Conservation (phyloP, 2,329 filamentous ascomycete genomes). For the Graphilbum fragrans region DNA sequence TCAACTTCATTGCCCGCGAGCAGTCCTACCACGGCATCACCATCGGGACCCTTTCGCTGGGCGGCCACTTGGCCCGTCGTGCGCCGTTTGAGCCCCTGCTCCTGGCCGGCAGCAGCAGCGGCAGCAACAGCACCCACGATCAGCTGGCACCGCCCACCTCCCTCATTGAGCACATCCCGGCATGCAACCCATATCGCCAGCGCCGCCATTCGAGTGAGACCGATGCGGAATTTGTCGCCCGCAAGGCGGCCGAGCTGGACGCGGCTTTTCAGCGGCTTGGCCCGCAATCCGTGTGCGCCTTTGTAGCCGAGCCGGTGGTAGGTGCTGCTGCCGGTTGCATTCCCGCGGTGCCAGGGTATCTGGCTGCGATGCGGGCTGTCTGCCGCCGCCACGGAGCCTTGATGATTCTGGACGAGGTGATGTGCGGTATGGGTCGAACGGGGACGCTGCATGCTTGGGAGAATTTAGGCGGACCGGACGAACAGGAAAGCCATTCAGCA, state of each 20-base stretch:
- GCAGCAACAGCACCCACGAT: too few relatives aligned
- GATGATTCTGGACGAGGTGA: constrained; percentile 69
- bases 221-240: constrained; percentile 39
- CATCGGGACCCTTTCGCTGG: constrained; percentile 45
- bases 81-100: constrained; percentile 46
- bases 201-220: constrained; percentile 31
- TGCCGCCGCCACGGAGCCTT: constrained; percentile 61
- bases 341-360: constrained; percentile 53
- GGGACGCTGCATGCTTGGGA: constrained; percentile 52
- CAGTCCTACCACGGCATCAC: constrained; percentile 64
- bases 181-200: constrained; percentile 52
- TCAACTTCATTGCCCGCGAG: constrained; percentile 51
- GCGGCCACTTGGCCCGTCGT: constrained; percentile 46
- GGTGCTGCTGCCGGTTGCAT: constrained; percentile 62
- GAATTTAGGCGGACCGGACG: constrained; percentile 23
- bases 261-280: constrained; percentile 48
- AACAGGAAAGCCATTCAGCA: constrained; percentile 10
- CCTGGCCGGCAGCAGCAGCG: constrained; percentile 28
- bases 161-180: constrained; percentile 43
- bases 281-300: constrained; percentile 50
- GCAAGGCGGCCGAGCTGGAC: constrained; percentile 50
- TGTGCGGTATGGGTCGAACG: constrained; percentile 52
- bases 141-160: too few relatives aligned
- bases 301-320: constrained; percentile 56
- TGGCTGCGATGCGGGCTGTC: constrained; percentile 53